These are phyloP conservation scores for Leccinum pachyderme DNA, from an alignment of 1,284 basidiomycete species.

Conservation along the genomic window DNA sequence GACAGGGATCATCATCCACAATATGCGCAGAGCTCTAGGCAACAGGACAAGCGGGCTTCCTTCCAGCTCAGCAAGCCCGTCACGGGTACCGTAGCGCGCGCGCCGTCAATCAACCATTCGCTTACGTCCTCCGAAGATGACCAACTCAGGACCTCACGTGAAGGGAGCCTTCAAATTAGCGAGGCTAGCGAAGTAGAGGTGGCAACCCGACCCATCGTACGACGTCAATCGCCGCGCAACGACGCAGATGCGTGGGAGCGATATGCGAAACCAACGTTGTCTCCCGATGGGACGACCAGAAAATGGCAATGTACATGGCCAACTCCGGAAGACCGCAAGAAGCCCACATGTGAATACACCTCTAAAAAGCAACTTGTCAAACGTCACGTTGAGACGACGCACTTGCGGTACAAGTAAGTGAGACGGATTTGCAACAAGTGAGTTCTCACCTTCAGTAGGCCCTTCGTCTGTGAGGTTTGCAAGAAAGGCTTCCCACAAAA, in stretches of 20 bases:
- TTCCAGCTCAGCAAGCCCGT: constrained; percentile 11
- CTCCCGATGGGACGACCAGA: constrained; percentile 34
- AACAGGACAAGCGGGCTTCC: constrained; percentile 9
- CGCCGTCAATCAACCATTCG: constrained; percentile 20
- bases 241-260: constrained; percentile 33
- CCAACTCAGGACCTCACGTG: constrained; percentile 30
- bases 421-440: constrained; percentile 8
- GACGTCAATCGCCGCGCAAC: constrained; percentile 29
- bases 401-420: constrained; percentile 58
- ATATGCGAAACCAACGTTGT: constrained; percentile 36
- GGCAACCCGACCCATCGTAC: constrained; percentile 15
- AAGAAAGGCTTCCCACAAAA: constrained; percentile 58
- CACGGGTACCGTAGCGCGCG: constrained; percentile 9
- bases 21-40: constrained; percentile 8
- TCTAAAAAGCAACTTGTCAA: constrained; percentile 67
- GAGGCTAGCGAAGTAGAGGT: constrained; percentile 31
- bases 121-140: constrained; percentile 32
- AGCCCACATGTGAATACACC: constrained; percentile 46
- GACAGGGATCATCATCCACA: constrained; percentile 20
- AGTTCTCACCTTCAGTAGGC: constrained; percentile 36
- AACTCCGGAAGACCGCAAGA: constrained; percentile 35
- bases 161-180: constrained; percentile 32
- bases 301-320: constrained; percentile 38
- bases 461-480: constrained; percentile 55
- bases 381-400: constrained; percentile 62